Percentiles rank a stretch among this genome's conserved stretches.
Conservation (phyloP, 2,329 filamentous ascomycete species). For the Microdochium nivale region DNA sequence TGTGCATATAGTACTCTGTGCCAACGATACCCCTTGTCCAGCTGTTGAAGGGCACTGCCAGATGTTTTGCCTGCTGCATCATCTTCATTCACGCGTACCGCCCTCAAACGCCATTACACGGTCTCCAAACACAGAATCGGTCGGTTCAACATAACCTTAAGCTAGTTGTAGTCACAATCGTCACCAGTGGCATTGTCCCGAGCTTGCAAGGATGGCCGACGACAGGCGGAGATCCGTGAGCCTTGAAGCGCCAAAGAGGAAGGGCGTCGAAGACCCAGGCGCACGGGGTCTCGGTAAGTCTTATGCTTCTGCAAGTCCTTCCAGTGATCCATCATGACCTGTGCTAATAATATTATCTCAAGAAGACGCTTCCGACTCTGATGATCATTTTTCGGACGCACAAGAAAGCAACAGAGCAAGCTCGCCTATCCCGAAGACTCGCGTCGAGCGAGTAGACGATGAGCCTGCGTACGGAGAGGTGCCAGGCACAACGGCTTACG, state of each 20-base stretch:
- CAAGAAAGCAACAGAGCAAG: slow-evolving; percentile 25
- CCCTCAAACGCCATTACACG: no score
- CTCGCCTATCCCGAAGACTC: slow-evolving; percentile 49
- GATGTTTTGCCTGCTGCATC: no score
- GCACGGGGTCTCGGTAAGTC: slow-evolving; percentile 49
- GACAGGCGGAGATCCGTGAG: slow-evolving; percentile 16
- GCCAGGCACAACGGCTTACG: slow-evolving; percentile 50
- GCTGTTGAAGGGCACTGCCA: no score
- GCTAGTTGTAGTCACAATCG: no score
- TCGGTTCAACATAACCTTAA: no score
- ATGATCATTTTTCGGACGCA: slow-evolving; percentile 63
- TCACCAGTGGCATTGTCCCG: not conserved
- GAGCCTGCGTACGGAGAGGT: slow-evolving; percentile 52
- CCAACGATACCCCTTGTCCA: no score
- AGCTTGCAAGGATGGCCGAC: not conserved
- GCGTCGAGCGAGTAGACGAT: slow-evolving; percentile 50
- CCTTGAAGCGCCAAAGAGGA: slow-evolving; percentile 22
- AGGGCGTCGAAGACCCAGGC: slow-evolving; percentile 43
- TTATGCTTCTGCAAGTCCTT: not conserved
- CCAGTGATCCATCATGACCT: not conserved
- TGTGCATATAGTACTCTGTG: no score
- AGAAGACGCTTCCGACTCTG: slow-evolving; percentile 51
- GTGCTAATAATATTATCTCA: not conserved
- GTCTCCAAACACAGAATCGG: no score
- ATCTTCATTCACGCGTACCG: no score